Conservation (phyloP, 257 asterid genomes). For the Petunia secreta region DNA sequence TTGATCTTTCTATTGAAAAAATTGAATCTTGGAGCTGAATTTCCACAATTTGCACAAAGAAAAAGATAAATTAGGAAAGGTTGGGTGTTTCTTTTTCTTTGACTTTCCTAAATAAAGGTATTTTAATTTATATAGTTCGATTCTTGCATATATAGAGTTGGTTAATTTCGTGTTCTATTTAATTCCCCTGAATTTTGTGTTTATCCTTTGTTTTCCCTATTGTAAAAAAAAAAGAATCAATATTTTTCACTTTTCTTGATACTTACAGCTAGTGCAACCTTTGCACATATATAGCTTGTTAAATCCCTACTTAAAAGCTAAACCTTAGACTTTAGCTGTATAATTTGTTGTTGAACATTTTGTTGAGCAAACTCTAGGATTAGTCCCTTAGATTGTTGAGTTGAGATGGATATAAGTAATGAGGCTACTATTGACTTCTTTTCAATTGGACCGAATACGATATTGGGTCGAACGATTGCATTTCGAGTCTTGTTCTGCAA, state of each 20-base stretch:
- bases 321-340: slow-evolving; percentile 4
- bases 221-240: neutral
- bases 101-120: neutral
- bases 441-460: slow-evolving; percentile 82
- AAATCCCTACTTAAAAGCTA: neutral
- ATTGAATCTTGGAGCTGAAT: neutral
- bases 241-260: neutral
- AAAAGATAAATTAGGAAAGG: neutral
- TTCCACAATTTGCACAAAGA: neutral
- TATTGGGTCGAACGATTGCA: slow-evolving; percentile 82
- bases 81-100: neutral
- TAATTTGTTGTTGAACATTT: neutral
- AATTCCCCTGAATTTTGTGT: slow-evolving; percentile 2
- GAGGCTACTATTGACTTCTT: slow-evolving; percentile 90
- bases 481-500: slow-evolving; percentile 84
- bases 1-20: neutral
- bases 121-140: neutral
- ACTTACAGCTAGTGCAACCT: neutral
- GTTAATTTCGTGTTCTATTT: neutral
- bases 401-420: slow-evolving; percentile 73
- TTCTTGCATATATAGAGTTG: neutral
- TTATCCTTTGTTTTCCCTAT: neutral
- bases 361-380: slow-evolving; percentile 24
- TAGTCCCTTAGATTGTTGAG: neutral
- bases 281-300: neutral